A percentile compares a stretch with the other conserved stretches of the same genome.
phyloP scores from a whole-genome alignment of 225 moss, liverwort and hornwort species.

The Bryum argenteum region DNA sequence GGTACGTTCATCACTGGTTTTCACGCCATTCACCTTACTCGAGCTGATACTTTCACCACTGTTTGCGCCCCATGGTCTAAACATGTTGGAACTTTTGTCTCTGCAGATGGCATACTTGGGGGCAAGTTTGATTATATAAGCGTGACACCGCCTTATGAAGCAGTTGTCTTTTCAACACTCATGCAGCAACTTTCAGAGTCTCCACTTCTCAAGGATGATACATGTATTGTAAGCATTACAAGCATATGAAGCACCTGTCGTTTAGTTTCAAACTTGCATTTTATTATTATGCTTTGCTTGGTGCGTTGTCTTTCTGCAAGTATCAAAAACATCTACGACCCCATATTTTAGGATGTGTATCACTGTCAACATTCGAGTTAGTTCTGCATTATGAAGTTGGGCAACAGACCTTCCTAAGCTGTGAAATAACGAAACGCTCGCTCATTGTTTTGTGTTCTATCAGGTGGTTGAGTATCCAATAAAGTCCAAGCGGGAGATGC shows the following conservation, averaged over 20 bases:
- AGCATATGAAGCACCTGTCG: conserved; percentile 4
- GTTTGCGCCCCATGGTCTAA: conserved; percentile 22
- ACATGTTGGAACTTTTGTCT: conserved; percentile 26
- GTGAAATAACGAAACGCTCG: not conserved
- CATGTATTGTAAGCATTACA: conserved; percentile 69
- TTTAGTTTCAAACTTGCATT: not conserved
- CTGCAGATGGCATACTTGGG: conserved; percentile 63
- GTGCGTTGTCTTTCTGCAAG: conserved; percentile 6
- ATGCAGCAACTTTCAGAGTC: conserved; percentile 78
- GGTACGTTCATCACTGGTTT: conserved; percentile 40
- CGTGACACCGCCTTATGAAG: conserved; percentile 98
- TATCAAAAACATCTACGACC: not conserved
- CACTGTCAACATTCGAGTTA: conserved; percentile 3
- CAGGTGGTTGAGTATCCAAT: conserved; percentile 93
- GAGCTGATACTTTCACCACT: not conserved
- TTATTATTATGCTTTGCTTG: conserved; percentile 1
- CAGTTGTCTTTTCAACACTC: conserved; percentile 68
- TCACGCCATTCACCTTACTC: conserved; percentile 6
- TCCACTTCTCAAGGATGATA: conserved; percentile 65
- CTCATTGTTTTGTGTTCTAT: conserved; percentile 6
- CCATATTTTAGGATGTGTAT: conserved; percentile 4
- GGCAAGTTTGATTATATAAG: conserved; percentile 89
- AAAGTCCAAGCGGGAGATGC: conserved; percentile 81
- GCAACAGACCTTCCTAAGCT: conserved; percentile 13
- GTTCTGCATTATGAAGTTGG: not conserved